phyloP scores from a whole-genome alignment of 202 grass and related monocot genomes.

The Digitaria exilis region DNA sequence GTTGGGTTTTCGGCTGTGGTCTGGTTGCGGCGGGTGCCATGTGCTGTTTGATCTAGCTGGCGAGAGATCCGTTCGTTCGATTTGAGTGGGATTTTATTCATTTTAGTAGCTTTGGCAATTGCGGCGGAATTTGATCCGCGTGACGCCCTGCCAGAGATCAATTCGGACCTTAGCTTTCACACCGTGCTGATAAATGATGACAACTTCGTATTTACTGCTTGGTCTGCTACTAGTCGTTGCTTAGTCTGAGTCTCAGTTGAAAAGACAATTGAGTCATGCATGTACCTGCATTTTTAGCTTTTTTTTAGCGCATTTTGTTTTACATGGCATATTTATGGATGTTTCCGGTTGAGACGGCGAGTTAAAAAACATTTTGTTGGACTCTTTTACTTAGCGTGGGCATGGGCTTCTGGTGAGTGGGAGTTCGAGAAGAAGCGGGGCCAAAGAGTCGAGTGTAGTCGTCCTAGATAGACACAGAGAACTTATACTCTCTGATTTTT shows the following conservation, averaged over 20 bases:
- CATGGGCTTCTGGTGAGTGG: background rate
- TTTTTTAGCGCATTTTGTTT: background rate
- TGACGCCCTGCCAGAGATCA: conserved; percentile 6
- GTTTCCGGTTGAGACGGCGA: background rate
- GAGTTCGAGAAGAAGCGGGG: background rate
- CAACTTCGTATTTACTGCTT: conserved; percentile 35
- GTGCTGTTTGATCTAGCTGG: conserved; percentile 30
- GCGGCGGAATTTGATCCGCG: conserved; percentile 5
- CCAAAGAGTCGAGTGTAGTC: too few species aligned
- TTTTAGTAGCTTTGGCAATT: conserved; percentile 35
- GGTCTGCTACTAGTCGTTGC: conserved; percentile 28
- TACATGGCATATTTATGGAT: conserved; percentile 1
- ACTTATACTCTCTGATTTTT: conserved; percentile 1
- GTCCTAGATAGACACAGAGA: too few species aligned
- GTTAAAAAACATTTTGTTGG: background rate
- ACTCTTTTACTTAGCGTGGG: background rate
- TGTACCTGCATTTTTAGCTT: conserved; percentile 33
- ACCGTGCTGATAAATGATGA: background rate
- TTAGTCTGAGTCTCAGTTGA: conserved; percentile 20
- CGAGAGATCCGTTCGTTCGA: conserved; percentile 50
- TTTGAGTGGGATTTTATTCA: conserved; percentile 31
- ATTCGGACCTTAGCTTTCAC: conserved; percentile 16
- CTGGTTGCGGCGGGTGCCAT: conserved; percentile 24
- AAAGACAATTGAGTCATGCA: background rate
- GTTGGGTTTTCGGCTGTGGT: background rate